Conservation (phyloP, 495 filamentous ascomycete genomes). For the Aspergillus heteromorphus region DNA sequence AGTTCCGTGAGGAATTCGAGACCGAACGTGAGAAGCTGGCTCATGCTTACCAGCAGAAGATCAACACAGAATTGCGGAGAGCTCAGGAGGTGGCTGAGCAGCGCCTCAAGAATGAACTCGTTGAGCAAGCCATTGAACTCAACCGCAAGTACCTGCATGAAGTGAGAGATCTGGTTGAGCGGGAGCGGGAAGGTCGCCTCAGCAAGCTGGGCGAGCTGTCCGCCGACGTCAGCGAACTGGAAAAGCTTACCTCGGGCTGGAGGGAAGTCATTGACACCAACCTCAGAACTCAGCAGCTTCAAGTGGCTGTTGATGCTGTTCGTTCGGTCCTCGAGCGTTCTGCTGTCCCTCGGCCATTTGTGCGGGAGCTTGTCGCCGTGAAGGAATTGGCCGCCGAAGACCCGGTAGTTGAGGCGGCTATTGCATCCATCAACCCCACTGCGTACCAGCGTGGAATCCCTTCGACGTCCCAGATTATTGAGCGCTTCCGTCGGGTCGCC, state of each 20-base stretch:
- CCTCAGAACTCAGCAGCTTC: conserved; percentile 88
- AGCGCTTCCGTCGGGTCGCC: conserved; percentile 93
- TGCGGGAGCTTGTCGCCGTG: conserved; percentile 84
- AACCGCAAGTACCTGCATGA: conserved; percentile 76
- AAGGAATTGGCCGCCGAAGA: conserved; percentile 85
- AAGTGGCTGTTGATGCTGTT: conserved; percentile 91
- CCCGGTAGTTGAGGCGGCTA: conserved; percentile 80
- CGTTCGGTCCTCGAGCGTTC: conserved; percentile 71
- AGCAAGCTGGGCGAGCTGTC: conserved; percentile 77
- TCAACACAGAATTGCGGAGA: conserved; percentile 67
- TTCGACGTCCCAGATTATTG: conserved; percentile 75
- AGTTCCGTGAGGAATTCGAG: conserved; percentile 86
- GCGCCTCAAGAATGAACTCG: conserved; percentile 72
- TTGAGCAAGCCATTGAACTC: conserved; percentile 85
- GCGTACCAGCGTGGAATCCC: conserved; percentile 92
- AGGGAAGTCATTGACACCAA: conserved; percentile 81
- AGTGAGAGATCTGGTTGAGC: conserved; percentile 76
- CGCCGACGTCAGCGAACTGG: conserved; percentile 69
- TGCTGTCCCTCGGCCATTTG: conserved; percentile 72
- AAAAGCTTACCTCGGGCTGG: conserved; percentile 79
- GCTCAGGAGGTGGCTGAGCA: conserved; percentile 72
- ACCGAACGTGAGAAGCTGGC: conserved; percentile 74
- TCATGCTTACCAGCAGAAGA: conserved; percentile 69
- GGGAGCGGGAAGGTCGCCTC: conserved; percentile 81
- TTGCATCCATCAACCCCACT: conserved; percentile 85